Evolutionary conservation across 139 green algal genomes (phyloP).

Genomic region (Coelastrella sp.): DNA sequence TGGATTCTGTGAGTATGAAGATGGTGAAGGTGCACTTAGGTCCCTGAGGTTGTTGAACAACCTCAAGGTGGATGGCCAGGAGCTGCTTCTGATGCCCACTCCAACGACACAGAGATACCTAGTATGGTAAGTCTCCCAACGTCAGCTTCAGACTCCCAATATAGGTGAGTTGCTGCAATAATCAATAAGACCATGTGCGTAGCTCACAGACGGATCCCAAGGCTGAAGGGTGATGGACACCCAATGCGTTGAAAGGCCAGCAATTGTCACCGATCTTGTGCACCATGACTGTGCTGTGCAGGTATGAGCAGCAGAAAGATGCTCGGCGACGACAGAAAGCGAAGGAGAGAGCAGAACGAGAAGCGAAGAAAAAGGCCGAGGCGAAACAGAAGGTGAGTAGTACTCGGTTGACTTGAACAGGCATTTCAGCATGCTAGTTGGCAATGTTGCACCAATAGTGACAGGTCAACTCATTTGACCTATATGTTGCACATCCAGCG

Average conservation of each 20-base stretch:
- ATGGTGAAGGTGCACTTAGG: slow-evolving; percentile 76
- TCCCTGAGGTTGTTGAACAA: slow-evolving; percentile 79
- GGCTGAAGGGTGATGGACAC: no score
- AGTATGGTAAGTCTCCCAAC: slow-evolving; percentile 49
- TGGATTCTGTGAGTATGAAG: slow-evolving; percentile 92
- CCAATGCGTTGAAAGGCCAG: not conserved
- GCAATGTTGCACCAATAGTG: no score
- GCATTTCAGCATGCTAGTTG: not conserved
- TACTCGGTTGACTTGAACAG: not conserved
- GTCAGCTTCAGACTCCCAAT: no score
- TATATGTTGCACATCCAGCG: no score
- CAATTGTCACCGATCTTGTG: not conserved
- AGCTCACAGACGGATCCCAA: no score
- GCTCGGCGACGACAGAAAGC: slow-evolving; percentile 49
- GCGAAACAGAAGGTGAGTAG: slow-evolving; percentile 53
- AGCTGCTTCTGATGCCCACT: slow-evolving; percentile 90
- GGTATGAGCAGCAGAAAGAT: slow-evolving; percentile 70
- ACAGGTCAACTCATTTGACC: no score
- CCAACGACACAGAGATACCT: slow-evolving; percentile 73
- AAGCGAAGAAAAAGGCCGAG: slow-evolving; percentile 51
- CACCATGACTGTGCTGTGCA: slow-evolving; percentile 3
- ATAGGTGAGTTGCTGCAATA: no score
- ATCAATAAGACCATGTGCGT: no score
- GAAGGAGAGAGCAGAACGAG: slow-evolving; percentile 53
- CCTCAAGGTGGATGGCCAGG: slow-evolving; percentile 82